A percentile compares a stretch with the other conserved stretches of the same genome.
These are phyloP conservation scores for Pulveroboletus sp. DNA, from an alignment of 768 basidiomycete species.

Conservation along the genomic window DNA sequence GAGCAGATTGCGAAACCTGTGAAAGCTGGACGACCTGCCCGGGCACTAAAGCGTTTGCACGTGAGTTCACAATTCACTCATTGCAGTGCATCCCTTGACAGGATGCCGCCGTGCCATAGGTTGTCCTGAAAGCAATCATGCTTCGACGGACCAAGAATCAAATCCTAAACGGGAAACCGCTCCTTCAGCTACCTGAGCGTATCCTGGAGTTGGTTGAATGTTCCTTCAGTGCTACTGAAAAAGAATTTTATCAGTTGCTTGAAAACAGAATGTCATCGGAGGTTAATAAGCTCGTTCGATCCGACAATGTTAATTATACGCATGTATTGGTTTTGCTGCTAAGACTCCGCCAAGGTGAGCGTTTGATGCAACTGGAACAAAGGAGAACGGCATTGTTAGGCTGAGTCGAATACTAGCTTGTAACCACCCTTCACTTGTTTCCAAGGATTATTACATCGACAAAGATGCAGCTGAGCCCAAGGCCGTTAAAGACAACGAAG, in stretches of 20 bases:
- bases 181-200: conserved; percentile 77
- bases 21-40: conserved; percentile 54
- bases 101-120: conserved; percentile 33
- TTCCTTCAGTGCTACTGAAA: conserved; percentile 71
- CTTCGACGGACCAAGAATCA: conserved; percentile 80
- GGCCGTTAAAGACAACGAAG: conserved; percentile 45
- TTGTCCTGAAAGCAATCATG: conserved; percentile 84
- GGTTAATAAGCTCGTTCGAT: conserved; percentile 62
- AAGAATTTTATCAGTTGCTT: conserved; percentile 71
- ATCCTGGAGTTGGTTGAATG: conserved; percentile 69
- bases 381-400: neutral
- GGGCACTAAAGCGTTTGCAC: conserved; percentile 83
- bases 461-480: conserved; percentile 71
- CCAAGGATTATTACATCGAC: conserved; percentile 70
- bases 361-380: neutral
- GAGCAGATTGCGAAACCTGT: conserved; percentile 74
- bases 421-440: conserved; percentile 81
- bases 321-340: conserved; percentile 67
- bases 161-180: conserved; percentile 67
- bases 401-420: conserved; percentile 53
- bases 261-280: conserved; percentile 61
- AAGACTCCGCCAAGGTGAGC: conserved; percentile 81
- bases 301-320: conserved; percentile 57
- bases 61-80: conserved; percentile 32
- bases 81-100: neutral